These are phyloP conservation scores for Haematococcus lacustris DNA, from an alignment of 139 green algal species.

Conservation along the genomic window DNA sequence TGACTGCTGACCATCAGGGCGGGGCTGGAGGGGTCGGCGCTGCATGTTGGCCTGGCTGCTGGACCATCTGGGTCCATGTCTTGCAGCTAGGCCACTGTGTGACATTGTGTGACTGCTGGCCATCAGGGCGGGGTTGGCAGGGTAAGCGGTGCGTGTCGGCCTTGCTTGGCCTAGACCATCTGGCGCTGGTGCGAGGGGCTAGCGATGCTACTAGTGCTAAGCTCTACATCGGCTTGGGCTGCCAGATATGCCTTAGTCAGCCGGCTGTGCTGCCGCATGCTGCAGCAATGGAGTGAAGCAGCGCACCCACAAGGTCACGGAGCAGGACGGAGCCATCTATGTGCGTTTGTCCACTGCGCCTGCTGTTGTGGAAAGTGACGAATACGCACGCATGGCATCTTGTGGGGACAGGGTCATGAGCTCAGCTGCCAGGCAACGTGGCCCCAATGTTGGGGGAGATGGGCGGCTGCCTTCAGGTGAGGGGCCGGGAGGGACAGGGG, in stretches of 20 bases:
- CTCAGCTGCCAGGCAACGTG: neutral
- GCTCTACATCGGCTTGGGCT: too few relatives aligned
- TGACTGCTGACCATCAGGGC: neutral
- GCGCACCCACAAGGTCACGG: neutral
- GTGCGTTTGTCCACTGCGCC: neutral
- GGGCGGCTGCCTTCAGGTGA: slow-evolving; percentile 1
- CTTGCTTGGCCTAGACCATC: too few relatives aligned
- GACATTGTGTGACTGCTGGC: neutral
- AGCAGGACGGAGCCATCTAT: neutral
- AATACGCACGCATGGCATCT: slow-evolving; percentile 26
- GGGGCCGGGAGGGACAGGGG: neutral
- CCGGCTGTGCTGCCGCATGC: too few relatives aligned
- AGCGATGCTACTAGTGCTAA: neutral
- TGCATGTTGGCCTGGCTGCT: neutral
- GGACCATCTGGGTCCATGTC: too few relatives aligned
- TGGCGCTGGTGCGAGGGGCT: too few relatives aligned
- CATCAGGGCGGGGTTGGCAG: neutral
- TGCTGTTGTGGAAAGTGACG: slow-evolving; percentile 18
- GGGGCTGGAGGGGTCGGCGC: neutral
- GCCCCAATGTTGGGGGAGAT: neutral
- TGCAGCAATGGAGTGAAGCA: slow-evolving; percentile 1
- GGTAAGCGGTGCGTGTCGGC: neutral
- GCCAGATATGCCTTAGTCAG: too few relatives aligned
- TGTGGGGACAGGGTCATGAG: slow-evolving; percentile 32
- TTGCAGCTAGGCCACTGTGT: too few relatives aligned